Evolutionary conservation across 2,329 filamentous ascomycete genomes (phyloP), one percentile per base, ranked within the genome.

Genomic region (Sarocladiaceae sp.): DNA sequence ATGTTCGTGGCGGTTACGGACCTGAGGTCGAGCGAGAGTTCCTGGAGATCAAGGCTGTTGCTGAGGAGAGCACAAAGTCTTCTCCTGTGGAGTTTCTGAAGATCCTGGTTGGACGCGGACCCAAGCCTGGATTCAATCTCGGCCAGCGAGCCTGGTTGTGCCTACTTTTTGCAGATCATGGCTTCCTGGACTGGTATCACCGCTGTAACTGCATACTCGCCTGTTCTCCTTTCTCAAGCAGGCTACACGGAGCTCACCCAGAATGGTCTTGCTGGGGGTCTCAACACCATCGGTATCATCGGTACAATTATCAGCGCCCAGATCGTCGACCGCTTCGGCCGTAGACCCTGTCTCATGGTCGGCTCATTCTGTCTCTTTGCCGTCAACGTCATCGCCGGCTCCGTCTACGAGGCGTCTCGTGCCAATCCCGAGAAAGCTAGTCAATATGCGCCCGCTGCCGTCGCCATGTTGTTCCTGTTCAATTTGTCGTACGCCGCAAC

Each of bases 231-330:
- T 15, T 33, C 29, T 33, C 29, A 33, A 15, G 29, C 29, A 10
- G 29, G 29, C 29, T 33, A 33, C 29, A 33, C 29, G 8, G 29
- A 33, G 29, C 29, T 33, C 29, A 33, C 29, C 8, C 29, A 33
- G 29, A 33, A 33, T 33, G 29, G 29, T 33, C 29, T 33, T 8
- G 29, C 29, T 15, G 77, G 77, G 5, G 71, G 74, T 5, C 60
- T 78, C 15, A 80, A 78, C 60, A 78, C 75, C 0, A 67, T 79
- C 47, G 76, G 76, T 12, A 74, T 79, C 23, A 55, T 77, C 2
- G 75, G 75, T 1, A 80, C 76, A 8, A 33, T 33, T 15, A 33
- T 33, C 15, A 33, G 29, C 29, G 29, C 29, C 2, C 72, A 68
- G 36, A 64, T 64, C 20, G 60, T 72, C 25, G 69, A 71, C 49